A percentile compares a stretch with the other conserved stretches of the same genome.
phyloP scores from a whole-genome alignment of 768 basidiomycete species.

The Rhodotorula kratochvilovae region DNA sequence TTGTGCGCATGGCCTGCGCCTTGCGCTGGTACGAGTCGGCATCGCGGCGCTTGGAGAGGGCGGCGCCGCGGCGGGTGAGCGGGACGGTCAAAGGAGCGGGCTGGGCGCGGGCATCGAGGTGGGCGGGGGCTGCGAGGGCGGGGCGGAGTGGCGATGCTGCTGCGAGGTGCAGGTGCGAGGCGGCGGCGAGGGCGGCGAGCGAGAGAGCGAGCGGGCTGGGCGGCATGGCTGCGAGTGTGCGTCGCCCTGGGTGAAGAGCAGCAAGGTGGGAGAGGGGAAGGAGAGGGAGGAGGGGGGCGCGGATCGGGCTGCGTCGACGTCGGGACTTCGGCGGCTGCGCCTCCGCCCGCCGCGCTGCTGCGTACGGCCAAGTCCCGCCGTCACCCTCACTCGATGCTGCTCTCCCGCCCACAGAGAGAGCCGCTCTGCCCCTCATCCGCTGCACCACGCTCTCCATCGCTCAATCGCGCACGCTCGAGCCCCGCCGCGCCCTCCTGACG shows the following conservation, averaged over 20 bases:
- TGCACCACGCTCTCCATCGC: no score
- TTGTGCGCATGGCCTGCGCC: constrained; percentile 11
- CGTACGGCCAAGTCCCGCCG: no score
- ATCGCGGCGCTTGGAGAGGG: neutral
- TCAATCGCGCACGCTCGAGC: no score
- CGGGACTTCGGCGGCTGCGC: no score
- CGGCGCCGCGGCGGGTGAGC: neutral
- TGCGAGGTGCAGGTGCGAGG: neutral
- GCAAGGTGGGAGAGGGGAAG: neutral
- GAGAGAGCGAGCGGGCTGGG: neutral
- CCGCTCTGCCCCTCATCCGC: no score
- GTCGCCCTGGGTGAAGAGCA: neutral
- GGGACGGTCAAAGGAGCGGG: neutral
- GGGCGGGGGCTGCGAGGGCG: neutral
- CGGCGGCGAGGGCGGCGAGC: neutral
- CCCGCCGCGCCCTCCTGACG: no score
- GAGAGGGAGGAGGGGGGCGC: no score
- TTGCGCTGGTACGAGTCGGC: constrained; percentile 8
- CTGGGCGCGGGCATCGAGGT: neutral
- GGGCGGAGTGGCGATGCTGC: neutral
- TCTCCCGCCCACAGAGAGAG: no score
- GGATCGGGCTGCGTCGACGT: no score
- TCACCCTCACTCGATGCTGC: no score
- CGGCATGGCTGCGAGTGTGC: neutral
- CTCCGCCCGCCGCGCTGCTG: no score